Percentiles rank a stretch among this genome's conserved stretches.
Evolutionary conservation across 345 rosid species (phyloP).

Genomic region (Alliaria petiolata): DNA sequence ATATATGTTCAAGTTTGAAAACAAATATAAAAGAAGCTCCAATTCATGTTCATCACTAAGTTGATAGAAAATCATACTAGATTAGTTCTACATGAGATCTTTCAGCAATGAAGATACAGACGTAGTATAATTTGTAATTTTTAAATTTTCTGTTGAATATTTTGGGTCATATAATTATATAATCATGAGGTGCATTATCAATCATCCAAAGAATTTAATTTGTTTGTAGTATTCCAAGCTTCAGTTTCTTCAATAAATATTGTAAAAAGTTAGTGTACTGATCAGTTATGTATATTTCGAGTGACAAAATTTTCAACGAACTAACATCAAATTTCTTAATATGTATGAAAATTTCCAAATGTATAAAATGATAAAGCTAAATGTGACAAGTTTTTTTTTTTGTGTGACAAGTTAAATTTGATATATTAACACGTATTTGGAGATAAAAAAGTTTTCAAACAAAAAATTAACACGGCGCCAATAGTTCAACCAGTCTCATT

Average conservation of each 20-base stretch:
- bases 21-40: background rate
- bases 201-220: background rate
- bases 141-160: background rate
- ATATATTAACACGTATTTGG: too few species aligned
- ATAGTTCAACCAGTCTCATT: too few species aligned
- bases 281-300: background rate
- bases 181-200: background rate
- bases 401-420: too few species aligned
- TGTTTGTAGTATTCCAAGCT: background rate
- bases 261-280: background rate
- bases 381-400: too few species aligned
- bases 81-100: background rate
- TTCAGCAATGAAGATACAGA: background rate
- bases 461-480: too few species aligned
- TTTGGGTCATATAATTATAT: background rate
- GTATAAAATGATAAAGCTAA: too few species aligned
- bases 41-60: constrained; percentile 19
- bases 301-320: background rate
- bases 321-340: background rate
- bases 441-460: too few species aligned
- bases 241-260: background rate
- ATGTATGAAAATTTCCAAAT: background rate
- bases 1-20: background rate
- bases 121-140: too few species aligned
- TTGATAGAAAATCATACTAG: background rate